These are phyloP conservation scores for Fusarium odoratissimum DNA, from an alignment of 2,329 filamentous ascomycete genomes.

Conservation along the genomic window DNA sequence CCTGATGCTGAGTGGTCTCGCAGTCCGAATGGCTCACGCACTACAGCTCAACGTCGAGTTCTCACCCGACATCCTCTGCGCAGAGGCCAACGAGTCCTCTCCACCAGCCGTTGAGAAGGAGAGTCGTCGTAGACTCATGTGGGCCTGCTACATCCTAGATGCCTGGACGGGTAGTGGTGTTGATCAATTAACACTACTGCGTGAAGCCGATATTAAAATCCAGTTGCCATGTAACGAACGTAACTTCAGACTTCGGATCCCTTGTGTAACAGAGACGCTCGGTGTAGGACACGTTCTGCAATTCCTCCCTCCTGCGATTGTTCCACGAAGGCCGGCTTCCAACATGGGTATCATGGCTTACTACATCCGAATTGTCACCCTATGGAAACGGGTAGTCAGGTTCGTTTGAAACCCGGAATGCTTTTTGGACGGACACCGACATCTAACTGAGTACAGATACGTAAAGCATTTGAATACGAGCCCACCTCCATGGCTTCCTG, in stretches of 20 bases:
- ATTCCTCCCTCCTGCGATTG: constrained; percentile 53
- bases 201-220: constrained; percentile 56
- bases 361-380: constrained; percentile 55
- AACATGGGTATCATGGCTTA: constrained; percentile 59
- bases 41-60: constrained; percentile 54
- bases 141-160: constrained; percentile 56
- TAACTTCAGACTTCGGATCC: constrained; percentile 56
- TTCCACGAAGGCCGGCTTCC: constrained; percentile 53
- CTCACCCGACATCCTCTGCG: constrained; percentile 53
- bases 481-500: constrained; percentile 56
- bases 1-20: constrained; percentile 55
- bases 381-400: constrained; percentile 56
- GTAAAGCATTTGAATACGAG: constrained; percentile 55
- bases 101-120: constrained; percentile 54
- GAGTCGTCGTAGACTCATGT: constrained; percentile 55
- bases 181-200: constrained; percentile 54
- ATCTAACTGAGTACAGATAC: constrained; percentile 48
- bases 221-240: constrained; percentile 55
- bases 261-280: constrained; percentile 55
- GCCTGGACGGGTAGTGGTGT: constrained; percentile 55
- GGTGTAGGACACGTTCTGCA: constrained; percentile 55
- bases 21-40: constrained; percentile 57
- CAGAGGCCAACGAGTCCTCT: constrained; percentile 45
- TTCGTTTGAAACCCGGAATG: constrained; percentile 36
- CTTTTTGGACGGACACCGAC: neutral